Evolutionary conservation across 257 asterid species (phyloP), one percentile per base, ranked within the genome.

Genomic region (Paraleonurus japonicus): DNA sequence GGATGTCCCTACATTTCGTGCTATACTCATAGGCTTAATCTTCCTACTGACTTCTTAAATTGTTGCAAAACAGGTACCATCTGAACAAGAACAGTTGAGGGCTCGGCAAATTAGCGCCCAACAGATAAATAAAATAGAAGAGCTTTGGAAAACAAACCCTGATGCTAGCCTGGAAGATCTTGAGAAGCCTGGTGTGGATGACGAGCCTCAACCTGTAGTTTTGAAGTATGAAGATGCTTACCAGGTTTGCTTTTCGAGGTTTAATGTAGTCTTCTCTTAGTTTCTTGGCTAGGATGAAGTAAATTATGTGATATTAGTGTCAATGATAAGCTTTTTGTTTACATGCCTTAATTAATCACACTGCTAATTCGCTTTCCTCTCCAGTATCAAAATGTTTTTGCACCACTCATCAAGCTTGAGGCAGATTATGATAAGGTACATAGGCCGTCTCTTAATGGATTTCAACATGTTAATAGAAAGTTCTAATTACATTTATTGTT

Each of bases 111-210:
- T 92, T 61, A 92, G 97, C 68, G 98, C 99, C 48, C 99, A 95
- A 73, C 99, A 95, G 85, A 95, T 95, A 83, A 95, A 95, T 78
- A 95, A 92, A 79, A 91, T 95, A 53, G 99, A 95, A 83, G 99
- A 95, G 89, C 95, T 95, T 55, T 95, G 99, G 99, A 95, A 95
- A 78, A 81, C 99, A 67, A 95, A 95, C 74, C 97, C 98, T 33
- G 98, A 95, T 79, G 98, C 99, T 65, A 77, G 90, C 64, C 75
- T 95, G 81, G 99, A 92, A 82, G 99, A 95, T 86, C 99, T 95
- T 67, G 98, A 95, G 89, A 92, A 95, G 89, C 99, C 99, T 63
- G 98, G 99, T 23, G 98, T 95, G 57, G 99, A 95, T 80, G 99
- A 95, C 58, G 99, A 95, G 82, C 99, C 99, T 65, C 98, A 95